phyloP scores from a whole-genome alignment of 192 early-diverging fungal species.

The Hyaloraphidium curvatum region DNA sequence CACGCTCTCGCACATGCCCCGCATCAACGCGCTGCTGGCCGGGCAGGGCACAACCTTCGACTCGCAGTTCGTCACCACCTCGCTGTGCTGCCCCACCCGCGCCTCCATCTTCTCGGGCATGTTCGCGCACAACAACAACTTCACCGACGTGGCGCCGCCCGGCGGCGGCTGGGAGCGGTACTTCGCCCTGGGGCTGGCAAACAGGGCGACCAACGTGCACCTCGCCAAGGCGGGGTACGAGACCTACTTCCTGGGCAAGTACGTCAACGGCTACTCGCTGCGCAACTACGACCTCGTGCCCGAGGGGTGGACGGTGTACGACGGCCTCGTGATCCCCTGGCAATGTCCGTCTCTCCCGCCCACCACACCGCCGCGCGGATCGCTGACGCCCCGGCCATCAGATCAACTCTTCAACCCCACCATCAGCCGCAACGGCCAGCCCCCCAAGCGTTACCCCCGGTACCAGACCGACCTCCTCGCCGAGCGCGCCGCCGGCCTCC shows the following conservation, averaged over 20 bases:
- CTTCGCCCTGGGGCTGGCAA: no score
- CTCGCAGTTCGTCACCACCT: conserved; percentile 37
- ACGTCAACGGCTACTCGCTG: conserved; percentile 32
- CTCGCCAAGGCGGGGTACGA: conserved; percentile 36
- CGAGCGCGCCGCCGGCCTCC: conserved; percentile 24
- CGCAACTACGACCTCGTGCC: conserved; percentile 18
- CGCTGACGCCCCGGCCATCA: no score
- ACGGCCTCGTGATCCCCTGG: conserved; percentile 27
- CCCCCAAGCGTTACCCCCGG: conserved; percentile 18
- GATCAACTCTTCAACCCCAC: conserved; percentile 36
- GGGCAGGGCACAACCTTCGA: conserved; percentile 33
- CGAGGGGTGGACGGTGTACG: conserved; percentile 18
- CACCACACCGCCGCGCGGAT: no score
- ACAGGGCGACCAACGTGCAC: no score
- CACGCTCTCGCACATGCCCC: conserved; percentile 34
- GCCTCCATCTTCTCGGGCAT: conserved; percentile 33
- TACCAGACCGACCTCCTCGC: conserved; percentile 36
- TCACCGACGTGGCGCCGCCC: no score
- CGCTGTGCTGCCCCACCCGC: conserved; percentile 41
- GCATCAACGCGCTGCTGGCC: conserved; percentile 32
- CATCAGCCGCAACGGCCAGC: conserved; percentile 32
- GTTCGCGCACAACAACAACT: conserved; percentile 43
- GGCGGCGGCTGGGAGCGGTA: no score
- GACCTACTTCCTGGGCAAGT: conserved; percentile 45
- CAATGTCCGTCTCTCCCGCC: no score